Evolutionary conservation across 176 grass and related monocot genomes (phyloP).

Genomic region (Microstegium vimineum): DNA sequence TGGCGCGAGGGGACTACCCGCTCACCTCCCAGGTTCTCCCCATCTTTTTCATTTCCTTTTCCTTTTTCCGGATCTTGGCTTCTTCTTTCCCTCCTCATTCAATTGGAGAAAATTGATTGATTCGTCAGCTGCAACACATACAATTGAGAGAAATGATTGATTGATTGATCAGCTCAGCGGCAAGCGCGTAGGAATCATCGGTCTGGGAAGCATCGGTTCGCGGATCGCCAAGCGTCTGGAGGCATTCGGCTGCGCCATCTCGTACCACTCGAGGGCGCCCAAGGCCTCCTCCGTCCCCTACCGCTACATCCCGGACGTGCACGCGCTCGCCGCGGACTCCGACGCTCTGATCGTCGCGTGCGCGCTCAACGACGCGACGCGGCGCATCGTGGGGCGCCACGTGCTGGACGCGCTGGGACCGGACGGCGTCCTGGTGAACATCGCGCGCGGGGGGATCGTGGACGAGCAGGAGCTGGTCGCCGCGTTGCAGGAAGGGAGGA

Average conservation of each 20-base stretch:
- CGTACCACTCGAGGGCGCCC: slow-evolving; percentile 37
- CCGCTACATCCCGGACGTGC: slow-evolving; percentile 8
- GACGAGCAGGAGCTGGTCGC: slow-evolving; percentile 29
- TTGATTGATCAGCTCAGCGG: slow-evolving; percentile 35
- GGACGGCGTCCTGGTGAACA: slow-evolving; percentile 33
- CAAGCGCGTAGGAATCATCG: slow-evolving; percentile 60
- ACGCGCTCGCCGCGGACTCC: slow-evolving; percentile 23
- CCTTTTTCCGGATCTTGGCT: neutral
- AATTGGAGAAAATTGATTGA: neutral
- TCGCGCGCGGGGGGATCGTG: slow-evolving; percentile 34
- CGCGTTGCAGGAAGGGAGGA: slow-evolving; percentile 31
- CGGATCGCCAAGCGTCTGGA: slow-evolving; percentile 52
- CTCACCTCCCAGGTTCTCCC: slow-evolving; percentile 54
- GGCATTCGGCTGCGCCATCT: slow-evolving; percentile 46
- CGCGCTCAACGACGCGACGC: slow-evolving; percentile 27
- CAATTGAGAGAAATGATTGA: no score
- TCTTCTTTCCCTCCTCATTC: neutral
- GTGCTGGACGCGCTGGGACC: slow-evolving; percentile 35
- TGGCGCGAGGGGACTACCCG: slow-evolving; percentile 13
- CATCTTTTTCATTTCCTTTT: neutral
- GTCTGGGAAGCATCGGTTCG: slow-evolving; percentile 45
- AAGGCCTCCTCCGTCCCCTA: slow-evolving; percentile 20
- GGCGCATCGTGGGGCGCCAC: slow-evolving; percentile 19
- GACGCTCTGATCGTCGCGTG: slow-evolving; percentile 42
- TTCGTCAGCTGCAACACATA: no score